Evolutionary conservation across 1,284 basidiomycete species (phyloP).

Genomic region (Puccinia triticina): DNA sequence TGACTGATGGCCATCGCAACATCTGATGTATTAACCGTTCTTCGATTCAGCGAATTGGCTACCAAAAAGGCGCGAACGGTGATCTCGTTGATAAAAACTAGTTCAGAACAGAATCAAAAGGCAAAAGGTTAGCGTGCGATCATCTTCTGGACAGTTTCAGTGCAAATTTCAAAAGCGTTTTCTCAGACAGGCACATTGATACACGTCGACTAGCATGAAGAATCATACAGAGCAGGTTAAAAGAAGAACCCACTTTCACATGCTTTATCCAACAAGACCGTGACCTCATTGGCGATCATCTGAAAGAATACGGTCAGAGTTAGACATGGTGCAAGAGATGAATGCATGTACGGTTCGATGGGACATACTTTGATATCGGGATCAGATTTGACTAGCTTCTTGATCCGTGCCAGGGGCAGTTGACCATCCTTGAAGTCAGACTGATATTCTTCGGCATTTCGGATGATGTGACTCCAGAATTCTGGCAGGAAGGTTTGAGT

Average conservation of each 20-base stretch:
- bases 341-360: not conserved
- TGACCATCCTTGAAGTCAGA: constrained; percentile 47
- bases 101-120: constrained; percentile 3
- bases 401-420: constrained; percentile 35
- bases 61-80: constrained; percentile 59
- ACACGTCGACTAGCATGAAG: not conserved
- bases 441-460: constrained; percentile 27
- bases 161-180: not conserved
- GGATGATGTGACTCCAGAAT: constrained; percentile 42
- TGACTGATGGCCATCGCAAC: constrained; percentile 58
- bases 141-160: not conserved
- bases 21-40: constrained; percentile 59
- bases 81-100: constrained; percentile 60
- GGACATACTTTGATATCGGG: constrained; percentile 39
- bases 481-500: constrained; percentile 33
- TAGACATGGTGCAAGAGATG: not conserved
- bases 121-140: not conserved
- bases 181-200: not conserved
- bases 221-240: not conserved
- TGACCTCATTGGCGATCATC: constrained; percentile 59
- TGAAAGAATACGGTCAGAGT: not conserved
- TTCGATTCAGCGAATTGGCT: constrained; percentile 58
- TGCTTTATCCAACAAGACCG: constrained; percentile 59
- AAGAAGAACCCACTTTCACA: constrained; percentile 56
- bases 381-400: constrained; percentile 45